Conservation (phyloP, 352 stramenopile genomes). For the Pythium sp. region DNA sequence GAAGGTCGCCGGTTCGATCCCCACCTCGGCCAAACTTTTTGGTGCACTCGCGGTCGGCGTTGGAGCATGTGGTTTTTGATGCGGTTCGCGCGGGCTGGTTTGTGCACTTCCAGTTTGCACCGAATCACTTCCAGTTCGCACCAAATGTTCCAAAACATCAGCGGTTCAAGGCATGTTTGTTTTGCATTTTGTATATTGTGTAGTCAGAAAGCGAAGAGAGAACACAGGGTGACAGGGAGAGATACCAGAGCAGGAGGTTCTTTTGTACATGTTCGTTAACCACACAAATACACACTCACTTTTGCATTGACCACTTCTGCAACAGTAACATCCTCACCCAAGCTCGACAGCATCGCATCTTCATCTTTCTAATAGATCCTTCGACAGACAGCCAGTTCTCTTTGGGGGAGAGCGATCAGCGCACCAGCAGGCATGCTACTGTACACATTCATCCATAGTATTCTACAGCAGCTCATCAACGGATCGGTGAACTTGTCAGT, state of each 20-base stretch:
- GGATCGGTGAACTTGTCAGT: not conserved
- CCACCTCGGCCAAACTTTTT: too few relatives aligned
- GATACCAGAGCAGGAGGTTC: not conserved
- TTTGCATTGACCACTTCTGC: slow-evolving; percentile 4
- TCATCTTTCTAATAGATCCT: too few relatives aligned
- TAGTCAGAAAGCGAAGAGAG: not conserved
- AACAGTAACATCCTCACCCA: slow-evolving; percentile 1
- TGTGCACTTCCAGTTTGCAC: too few relatives aligned
- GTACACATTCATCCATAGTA: not conserved
- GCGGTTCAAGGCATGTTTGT: too few relatives aligned
- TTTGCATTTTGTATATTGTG: too few relatives aligned
- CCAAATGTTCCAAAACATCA: too few relatives aligned
- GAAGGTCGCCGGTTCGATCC: too few relatives aligned
- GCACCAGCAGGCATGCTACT: not conserved
- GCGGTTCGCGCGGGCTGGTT: too few relatives aligned
- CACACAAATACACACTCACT: slow-evolving; percentile 1
- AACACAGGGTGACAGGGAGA: not conserved
- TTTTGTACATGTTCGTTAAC: not conserved
- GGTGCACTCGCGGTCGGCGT: too few relatives aligned
- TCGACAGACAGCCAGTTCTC: not conserved
- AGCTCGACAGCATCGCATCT: not conserved
- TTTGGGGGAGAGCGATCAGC: not conserved
- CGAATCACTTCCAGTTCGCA: too few relatives aligned
- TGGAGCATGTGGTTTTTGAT: too few relatives aligned
- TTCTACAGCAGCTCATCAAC: not conserved